A percentile compares a stretch with the other conserved stretches of the same genome.
phyloP scores from a whole-genome alignment of 441 rosid species.

The Gossypium lobatum region DNA sequence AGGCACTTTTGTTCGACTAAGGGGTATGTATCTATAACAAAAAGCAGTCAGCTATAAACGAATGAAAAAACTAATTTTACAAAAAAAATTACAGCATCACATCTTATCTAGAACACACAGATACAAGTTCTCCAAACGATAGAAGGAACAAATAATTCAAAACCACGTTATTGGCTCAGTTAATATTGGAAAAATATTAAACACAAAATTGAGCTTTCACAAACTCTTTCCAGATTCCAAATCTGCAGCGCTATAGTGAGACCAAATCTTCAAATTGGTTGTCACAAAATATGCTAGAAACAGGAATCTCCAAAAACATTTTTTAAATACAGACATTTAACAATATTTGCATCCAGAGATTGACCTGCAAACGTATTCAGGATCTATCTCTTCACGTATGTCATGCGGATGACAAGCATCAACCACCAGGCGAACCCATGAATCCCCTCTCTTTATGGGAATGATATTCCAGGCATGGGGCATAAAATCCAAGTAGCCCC shows the following conservation, averaged over 20 bases:
- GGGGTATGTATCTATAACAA: conserved; percentile 73
- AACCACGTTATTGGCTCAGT: neutral
- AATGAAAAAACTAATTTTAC: neutral
- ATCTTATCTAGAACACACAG: neutral
- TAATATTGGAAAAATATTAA: neutral
- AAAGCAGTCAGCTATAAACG: conserved; percentile 20
- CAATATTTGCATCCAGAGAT: conserved; percentile 15
- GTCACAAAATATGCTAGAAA: neutral
- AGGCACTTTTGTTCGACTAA: conserved; percentile 41
- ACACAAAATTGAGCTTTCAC: neutral
- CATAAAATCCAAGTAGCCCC: conserved; percentile 87
- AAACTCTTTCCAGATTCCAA: neutral
- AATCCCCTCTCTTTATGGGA: conserved; percentile 50
- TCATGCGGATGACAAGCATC: conserved; percentile 90
- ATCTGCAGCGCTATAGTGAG: neutral
- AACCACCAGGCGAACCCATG: conserved; percentile 73
- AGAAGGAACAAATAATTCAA: neutral
- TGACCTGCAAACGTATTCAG: conserved; percentile 76
- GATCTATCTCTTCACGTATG: conserved; percentile 81
- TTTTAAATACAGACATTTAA: neutral
- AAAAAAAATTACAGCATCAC: neutral
- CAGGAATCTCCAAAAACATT: neutral
- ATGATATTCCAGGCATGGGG: conserved; percentile 96
- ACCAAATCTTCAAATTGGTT: conserved; percentile 1
- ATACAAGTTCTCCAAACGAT: neutral